Base-by-base conservation (phyloP, 2,329 filamentous ascomycete genomes). In the Huntiella moniliformis region DNA sequence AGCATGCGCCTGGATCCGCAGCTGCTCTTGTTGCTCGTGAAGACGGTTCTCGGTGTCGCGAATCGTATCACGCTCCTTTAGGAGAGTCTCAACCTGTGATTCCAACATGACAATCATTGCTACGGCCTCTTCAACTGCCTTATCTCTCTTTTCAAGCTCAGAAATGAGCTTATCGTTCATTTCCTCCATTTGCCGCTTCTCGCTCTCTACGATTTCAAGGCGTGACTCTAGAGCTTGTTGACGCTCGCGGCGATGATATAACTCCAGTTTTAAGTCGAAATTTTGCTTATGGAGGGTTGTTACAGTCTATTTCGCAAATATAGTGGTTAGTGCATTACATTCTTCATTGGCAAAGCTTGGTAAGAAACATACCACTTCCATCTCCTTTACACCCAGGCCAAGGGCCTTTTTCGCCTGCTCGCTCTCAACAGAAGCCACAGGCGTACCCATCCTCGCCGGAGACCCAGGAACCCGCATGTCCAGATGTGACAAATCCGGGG, bases 201-300 rank as follows among this genome's bases (percentile, higher is more conserved):
- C 67, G 5, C 60, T 57, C 51, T 75, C 70, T 13, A 82, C 61
- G 4, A 57, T 58, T 34, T 74, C 68, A n/a, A 77, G 53, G 36
- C 67, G 65, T 32, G 69, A 65, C 54, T 82, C 77, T 32, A 83
- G 54, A 16, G 62, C 63, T 6, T 66, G 67, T 54, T 80, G 76
- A 45, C 71, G 68, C 58, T 84, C 73, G 22, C 79, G 68, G 5
- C 77, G 69, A 55, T 84, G 78, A 53, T 71, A 82, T 1, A 85
- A 60, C 56, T 84, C 79, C 31, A 84, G 64, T 58, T 85, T 84
- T 37, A 85, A 66, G 52, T 82, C 79, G 53, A 84, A 85, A 54
- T 84, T 85, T 60, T 82, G 74, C 37, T 85, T 85, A 57, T 79
- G 75, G 16, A 84, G 61, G 1, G 67, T 77, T 4, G 79, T 80